phyloP scores from a whole-genome alignment of 2,329 filamentous ascomycete species.

The Calonectria hawksworthii region DNA sequence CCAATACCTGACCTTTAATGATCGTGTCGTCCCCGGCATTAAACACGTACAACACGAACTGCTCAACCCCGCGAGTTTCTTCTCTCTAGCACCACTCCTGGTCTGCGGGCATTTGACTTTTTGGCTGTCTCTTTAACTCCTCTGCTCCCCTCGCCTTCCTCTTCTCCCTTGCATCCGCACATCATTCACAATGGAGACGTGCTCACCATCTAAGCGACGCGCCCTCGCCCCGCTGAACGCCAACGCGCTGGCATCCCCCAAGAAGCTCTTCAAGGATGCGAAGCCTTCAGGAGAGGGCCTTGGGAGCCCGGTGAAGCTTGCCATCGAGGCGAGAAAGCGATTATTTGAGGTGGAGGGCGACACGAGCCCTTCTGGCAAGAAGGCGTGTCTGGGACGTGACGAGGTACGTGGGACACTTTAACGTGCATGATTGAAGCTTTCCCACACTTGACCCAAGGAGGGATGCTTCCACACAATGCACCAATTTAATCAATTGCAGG shows the following conservation, averaged over 20 bases:
- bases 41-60: slow-evolving; percentile 17
- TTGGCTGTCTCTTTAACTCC: not conserved
- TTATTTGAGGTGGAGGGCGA: slow-evolving; percentile 43
- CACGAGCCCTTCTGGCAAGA: slow-evolving; percentile 47
- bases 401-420: slow-evolving; percentile 43
- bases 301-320: slow-evolving; percentile 43
- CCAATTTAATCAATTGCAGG: not conserved
- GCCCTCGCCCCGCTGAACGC: slow-evolving; percentile 62
- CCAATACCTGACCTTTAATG: slow-evolving; percentile 27
- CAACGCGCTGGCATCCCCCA: slow-evolving; percentile 56
- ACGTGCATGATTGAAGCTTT: not conserved
- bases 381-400: slow-evolving; percentile 50
- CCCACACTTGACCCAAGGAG: not conserved
- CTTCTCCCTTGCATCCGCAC: not conserved
- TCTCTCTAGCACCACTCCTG: not conserved
- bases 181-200: slow-evolving; percentile 41
- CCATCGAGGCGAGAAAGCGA: slow-evolving; percentile 47
- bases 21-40: slow-evolving; percentile 26
- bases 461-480: not conserved
- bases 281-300: slow-evolving; percentile 26
- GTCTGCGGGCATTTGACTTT: not conserved
- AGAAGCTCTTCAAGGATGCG: slow-evolving; percentile 39
- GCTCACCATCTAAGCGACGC: slow-evolving; percentile 62
- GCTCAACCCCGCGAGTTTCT: not conserved
- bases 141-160: not conserved